A percentile compares a stretch with the other conserved stretches of the same genome.
Evolutionary conservation across 2,329 filamentous ascomycete genomes (phyloP).

Genomic region (Cryphonectria nitschkei): DNA sequence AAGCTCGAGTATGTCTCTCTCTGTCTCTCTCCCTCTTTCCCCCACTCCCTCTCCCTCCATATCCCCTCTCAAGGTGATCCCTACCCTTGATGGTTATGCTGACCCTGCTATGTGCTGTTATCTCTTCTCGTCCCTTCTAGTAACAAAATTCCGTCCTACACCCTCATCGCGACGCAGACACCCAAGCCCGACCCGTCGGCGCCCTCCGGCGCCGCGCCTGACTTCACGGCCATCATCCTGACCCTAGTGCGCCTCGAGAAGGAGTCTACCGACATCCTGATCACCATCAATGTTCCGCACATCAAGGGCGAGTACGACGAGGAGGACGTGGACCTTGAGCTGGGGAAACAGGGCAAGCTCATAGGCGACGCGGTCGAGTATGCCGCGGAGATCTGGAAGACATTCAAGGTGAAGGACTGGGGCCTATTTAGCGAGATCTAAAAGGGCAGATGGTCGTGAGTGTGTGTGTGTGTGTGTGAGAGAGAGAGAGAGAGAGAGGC

Average conservation of each 20-base stretch:
- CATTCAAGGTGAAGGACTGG: conserved; percentile 82
- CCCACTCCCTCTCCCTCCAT: background rate
- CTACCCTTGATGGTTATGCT: background rate
- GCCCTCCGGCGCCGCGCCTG: conserved; percentile 47
- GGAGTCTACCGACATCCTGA: conserved; percentile 77
- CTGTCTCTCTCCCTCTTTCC: background rate
- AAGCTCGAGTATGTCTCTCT: conserved; percentile 52
- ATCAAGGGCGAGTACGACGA: conserved; percentile 74
- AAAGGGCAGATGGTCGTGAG: background rate
- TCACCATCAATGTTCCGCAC: conserved; percentile 88
- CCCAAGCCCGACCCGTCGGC: conserved; percentile 42
- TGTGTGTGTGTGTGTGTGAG: too few relatives aligned
- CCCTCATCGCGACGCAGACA: conserved; percentile 69
- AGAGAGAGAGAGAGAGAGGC: background rate
- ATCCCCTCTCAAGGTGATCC: background rate
- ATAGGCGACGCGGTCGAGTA: conserved; percentile 72
- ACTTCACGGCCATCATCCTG: conserved; percentile 77
- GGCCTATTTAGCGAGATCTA: conserved; percentile 63
- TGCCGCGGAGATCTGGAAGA: conserved; percentile 68
- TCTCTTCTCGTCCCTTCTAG: conserved; percentile 35
- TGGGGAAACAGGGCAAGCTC: conserved; percentile 68
- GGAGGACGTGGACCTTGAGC: conserved; percentile 70
- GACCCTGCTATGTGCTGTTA: background rate
- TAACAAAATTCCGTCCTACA: conserved; percentile 63
- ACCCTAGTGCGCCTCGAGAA: conserved; percentile 76